Percentiles rank a stretch among this genome's conserved stretches.
These are phyloP conservation scores for Rubus parviflorus DNA, from an alignment of 306 rosid genomes.

Conservation along the genomic window DNA sequence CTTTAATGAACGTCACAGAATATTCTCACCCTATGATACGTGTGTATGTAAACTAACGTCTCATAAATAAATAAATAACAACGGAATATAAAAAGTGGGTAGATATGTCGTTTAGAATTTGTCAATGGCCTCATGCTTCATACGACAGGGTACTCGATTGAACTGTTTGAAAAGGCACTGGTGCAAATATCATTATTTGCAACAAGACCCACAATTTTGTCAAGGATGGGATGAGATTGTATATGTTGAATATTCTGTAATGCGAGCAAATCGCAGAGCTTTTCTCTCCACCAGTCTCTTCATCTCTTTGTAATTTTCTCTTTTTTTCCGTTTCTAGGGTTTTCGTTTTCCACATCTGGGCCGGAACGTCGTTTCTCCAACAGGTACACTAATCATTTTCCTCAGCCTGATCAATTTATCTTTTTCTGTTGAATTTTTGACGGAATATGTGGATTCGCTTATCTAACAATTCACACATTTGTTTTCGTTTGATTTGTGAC, in stretches of 20 bases:
- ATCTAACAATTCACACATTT: neutral
- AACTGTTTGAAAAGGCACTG: neutral
- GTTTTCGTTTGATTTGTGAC: neutral
- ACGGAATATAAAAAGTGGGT: no score
- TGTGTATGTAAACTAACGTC: no score
- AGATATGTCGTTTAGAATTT: no score
- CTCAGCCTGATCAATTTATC: neutral
- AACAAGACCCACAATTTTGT: slow-evolving; percentile 4
- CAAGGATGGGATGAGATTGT: neutral
- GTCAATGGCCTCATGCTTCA: no score
- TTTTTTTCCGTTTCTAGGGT: slow-evolving; percentile 19
- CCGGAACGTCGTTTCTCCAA: slow-evolving; percentile 18
- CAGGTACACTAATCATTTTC: slow-evolving; percentile 36
- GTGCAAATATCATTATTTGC: neutral
- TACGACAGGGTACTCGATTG: no score
- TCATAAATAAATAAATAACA: no score
- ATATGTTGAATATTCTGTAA: neutral
- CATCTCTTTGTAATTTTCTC: slow-evolving; percentile 5
- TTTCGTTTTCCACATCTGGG: slow-evolving; percentile 22
- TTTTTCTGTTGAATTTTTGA: neutral
- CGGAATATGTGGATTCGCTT: slow-evolving; percentile 8
- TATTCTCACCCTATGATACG: no score
- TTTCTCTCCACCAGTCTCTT: slow-evolving; percentile 31
- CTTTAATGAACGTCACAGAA: no score
- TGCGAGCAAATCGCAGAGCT: slow-evolving; percentile 31